Evolutionary conservation across 495 filamentous ascomycete genomes (phyloP), one percentile per base, ranked within the genome.

Genomic region (Letharia lupina): DNA sequence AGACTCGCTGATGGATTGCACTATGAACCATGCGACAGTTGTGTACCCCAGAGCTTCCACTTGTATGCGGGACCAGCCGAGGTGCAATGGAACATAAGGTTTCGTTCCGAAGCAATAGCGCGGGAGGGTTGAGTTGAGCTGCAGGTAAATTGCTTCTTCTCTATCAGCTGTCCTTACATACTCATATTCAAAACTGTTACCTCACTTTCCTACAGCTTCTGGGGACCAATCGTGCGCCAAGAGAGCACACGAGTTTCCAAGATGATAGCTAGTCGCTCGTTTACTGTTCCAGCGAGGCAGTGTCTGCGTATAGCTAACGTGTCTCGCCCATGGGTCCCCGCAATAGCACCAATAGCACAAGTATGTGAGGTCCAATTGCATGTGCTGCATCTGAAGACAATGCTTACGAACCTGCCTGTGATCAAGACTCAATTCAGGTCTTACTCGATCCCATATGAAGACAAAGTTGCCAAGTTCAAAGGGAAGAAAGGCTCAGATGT

Each of bases 401-500:
- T 60, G 11, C 45, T 61, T 28, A 47, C 45, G 37, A 37, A 39
- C n/a, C 41, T 40, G 23, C 63, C 20, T 57, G 23, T 28, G 31
- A 16, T 57, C 33, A 57, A 75, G 42, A 57, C 37, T 18, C 65
- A 81, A 77, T 63, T 69, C 6, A 71, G 78, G 71, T 71, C 72
- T 66, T 86, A 85, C 68, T 79, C 85, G 62, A 73, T 77, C 61
- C 74, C 84, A 65, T 76, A 77, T 56, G 77, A 87, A 60, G 88
- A 91, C 44, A 86, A 87, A 68, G 90, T 98, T 71, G 94, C 92
- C 75, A 89, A 92, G 79, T 98, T 96, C 83, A 87, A 87, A 72
- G 94, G 94, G 69, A 79, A 83, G 76, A 96, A 96, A 80, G 91
- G 87, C 69, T 78, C 89, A 74, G 86, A 93, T 83, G 93, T 96